Conservation (phyloP, 805 yeast species). For the Teunomyces atbi region DNA sequence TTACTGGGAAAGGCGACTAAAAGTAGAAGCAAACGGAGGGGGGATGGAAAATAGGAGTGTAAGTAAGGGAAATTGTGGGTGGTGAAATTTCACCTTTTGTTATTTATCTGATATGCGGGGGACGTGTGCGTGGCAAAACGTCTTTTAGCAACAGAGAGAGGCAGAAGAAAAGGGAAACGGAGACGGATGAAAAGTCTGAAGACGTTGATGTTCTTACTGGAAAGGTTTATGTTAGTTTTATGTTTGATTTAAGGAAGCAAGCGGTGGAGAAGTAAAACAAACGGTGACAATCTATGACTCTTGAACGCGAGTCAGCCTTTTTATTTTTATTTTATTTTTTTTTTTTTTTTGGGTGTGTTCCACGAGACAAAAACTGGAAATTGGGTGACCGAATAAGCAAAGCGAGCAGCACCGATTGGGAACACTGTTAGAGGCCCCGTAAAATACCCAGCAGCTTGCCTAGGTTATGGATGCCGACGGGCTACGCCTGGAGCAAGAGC, state of each 20-base stretch:
- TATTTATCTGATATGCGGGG: neutral
- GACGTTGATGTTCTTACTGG: neutral
- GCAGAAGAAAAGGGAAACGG: neutral
- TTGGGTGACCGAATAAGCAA: slow-evolving; percentile 2
- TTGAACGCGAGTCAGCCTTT: slow-evolving; percentile 3
- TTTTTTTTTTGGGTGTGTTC: neutral
- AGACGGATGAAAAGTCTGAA: neutral
- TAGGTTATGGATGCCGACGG: neutral
- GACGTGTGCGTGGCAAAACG: slow-evolving; percentile 1
- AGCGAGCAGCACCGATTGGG: slow-evolving; percentile 1
- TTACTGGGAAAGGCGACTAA: too few species aligned
- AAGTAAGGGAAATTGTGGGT: neutral
- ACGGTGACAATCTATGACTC: neutral
- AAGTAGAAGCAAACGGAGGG: neutral
- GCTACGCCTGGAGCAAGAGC: neutral
- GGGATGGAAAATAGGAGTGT: neutral
- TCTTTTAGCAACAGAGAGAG: neutral
- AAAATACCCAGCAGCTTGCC: neutral
- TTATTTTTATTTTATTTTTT: neutral
- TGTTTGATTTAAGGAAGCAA: neutral
- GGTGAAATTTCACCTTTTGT: neutral
- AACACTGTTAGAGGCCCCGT: slow-evolving; percentile 2
- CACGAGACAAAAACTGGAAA: neutral
- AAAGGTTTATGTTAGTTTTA: neutral
- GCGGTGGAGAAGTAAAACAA: neutral